Percentiles rank a stretch among this genome's conserved stretches.
Conservation (phyloP, 2,329 filamentous ascomycete genomes). For the Penicillium rolfsii region DNA sequence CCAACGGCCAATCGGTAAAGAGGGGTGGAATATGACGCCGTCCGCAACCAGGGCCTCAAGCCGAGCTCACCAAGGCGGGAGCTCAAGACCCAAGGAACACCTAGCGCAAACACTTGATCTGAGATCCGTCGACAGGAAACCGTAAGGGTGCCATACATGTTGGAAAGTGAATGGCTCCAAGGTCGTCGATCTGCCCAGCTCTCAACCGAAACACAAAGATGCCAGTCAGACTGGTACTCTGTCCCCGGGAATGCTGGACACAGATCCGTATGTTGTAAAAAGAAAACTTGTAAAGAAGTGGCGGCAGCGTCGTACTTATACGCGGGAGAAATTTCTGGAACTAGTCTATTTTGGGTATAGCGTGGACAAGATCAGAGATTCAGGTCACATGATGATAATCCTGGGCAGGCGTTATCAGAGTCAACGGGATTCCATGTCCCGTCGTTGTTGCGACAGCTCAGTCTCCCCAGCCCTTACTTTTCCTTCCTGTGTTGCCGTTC, state of each 20-base stretch:
- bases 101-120: conserved; percentile 68
- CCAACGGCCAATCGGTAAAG: conserved; percentile 85
- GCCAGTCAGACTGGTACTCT: conserved; percentile 29
- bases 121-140: conserved; percentile 95
- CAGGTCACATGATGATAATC: conserved; percentile 22
- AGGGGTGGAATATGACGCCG: conserved; percentile 86
- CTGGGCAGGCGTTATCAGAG: conserved; percentile 13
- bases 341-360: conserved; percentile 28
- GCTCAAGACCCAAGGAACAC: conserved; percentile 61
- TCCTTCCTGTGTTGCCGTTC: not conserved
- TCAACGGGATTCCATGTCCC: not conserved
- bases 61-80: conserved; percentile 71
- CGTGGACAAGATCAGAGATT: not conserved
- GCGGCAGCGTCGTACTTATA: conserved; percentile 36
- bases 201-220: conserved; percentile 70
- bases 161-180: conserved; percentile 72
- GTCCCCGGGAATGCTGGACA: conserved; percentile 76
- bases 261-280: conserved; percentile 69
- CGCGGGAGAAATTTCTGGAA: conserved; percentile 28
- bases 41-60: conserved; percentile 56
- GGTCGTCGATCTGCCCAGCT: conserved; percentile 82
- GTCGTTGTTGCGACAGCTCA: conserved; percentile 3
- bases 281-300: conserved; percentile 44
- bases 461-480: not conserved
- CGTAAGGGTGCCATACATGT: conserved; percentile 67